Base-by-base conservation (phyloP, 306 rosid genomes). In the Ormosia emarginata region DNA sequence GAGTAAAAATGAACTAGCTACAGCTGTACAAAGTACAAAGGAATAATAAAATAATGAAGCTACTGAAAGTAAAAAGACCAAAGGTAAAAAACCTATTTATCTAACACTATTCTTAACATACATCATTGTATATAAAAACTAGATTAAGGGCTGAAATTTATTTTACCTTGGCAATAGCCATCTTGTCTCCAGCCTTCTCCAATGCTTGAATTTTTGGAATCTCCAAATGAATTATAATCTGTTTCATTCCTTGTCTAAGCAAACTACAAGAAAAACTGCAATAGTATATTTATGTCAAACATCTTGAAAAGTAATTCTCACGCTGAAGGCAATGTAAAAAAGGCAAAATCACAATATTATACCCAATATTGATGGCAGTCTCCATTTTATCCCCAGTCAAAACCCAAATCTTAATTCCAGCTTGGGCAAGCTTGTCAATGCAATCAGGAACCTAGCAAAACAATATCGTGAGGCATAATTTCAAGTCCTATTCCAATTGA, bases 361-460 rank as follows among this genome's bases (percentile, higher is more conserved):
- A 94, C 98, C 98, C 97, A 53, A 94, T 94, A 74, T 94, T 94
- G 81, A 93, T 86, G 79, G 98, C 98, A 72, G 98, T 94, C 87
- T 94, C 98, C 97, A 94, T 91, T 86, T 94, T 94, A 81, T 94
- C 98, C 67, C 97, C 97, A 3, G 97, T 94, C 85, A 94, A 91
- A 77, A 94, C 97, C 98, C 98, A 93, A 61, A 94, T 89, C 87
- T 94, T 94, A 71, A 94, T 94, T 83, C 93, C 93, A 50, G 97
- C 97, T 77, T 87, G 94, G 74, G 97, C 94, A 83, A 94, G 98
- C 86, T 87, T 93, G 82, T 91, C 95, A 15, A 93, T 94, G 84
- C 98, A 93, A 9, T 90, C 94, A 57, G 97, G 93, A 86, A 94
- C 98, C 98, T 94, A 79, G 72, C 24, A 79, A 84, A 78, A 78